phyloP scores from a whole-genome alignment of 2,329 filamentous ascomycete species.

The Diaporthe sp. region DNA sequence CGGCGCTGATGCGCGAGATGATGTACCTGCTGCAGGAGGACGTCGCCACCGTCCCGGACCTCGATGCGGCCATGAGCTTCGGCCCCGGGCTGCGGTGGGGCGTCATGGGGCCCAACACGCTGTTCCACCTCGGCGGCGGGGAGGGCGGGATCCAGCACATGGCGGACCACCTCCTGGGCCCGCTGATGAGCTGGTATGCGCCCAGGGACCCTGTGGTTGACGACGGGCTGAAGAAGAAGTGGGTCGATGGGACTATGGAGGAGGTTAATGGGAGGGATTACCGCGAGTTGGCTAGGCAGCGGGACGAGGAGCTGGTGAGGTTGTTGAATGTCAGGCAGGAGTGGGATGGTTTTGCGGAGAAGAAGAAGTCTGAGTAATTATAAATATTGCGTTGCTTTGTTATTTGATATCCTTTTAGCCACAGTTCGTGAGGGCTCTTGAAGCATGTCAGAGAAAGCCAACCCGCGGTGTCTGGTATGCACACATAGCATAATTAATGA shows the following conservation, averaged over 20 bases:
- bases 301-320: constrained; percentile 44
- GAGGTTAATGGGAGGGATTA: constrained; percentile 39
- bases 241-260: constrained; percentile 42
- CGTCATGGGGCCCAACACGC: constrained; percentile 43
- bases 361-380: background rate
- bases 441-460: background rate
- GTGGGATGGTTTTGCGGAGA: constrained; percentile 41
- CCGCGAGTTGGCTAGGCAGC: constrained; percentile 42
- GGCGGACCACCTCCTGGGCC: constrained; percentile 44
- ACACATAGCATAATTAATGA: background rate
- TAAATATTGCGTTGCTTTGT: background rate
- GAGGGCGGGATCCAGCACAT: constrained; percentile 43
- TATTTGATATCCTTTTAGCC: background rate
- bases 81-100: constrained; percentile 44
- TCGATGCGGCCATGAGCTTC: constrained; percentile 43
- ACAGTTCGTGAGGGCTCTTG: constrained; percentile 21
- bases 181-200: constrained; percentile 45
- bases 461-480: rapidly evolving
- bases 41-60: constrained; percentile 40
- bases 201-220: constrained; percentile 43
- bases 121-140: constrained; percentile 44
- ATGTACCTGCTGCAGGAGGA: constrained; percentile 43
- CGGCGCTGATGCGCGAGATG: constrained; percentile 53
- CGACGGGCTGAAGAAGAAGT: constrained; percentile 43
- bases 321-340: constrained; percentile 42